phyloP scores from a whole-genome alignment of 2,329 filamentous ascomycete genomes.

The Pseudogymnoascus sp. region DNA sequence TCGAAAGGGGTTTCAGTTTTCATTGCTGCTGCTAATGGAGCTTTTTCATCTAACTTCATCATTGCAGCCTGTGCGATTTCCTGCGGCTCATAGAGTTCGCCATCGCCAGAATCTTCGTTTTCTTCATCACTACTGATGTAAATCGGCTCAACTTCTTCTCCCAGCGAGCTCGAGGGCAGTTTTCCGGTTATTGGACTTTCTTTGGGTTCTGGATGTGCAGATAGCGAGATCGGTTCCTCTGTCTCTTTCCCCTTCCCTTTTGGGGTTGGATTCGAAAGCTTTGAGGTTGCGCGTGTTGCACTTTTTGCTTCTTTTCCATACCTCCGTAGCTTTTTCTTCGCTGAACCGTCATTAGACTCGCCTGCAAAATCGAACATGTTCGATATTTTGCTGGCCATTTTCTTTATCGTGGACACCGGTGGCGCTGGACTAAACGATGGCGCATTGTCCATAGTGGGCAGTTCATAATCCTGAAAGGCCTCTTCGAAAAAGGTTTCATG shows the following conservation, averaged over 20 bases:
- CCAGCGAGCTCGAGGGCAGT: too few species aligned
- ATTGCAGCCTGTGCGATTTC: neutral
- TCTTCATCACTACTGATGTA: neutral
- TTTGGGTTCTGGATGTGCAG: neutral
- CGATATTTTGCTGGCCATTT: neutral
- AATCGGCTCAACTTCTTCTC: neutral
- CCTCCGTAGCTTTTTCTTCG: neutral
- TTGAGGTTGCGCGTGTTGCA: neutral
- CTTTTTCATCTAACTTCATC: neutral
- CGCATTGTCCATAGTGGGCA: neutral
- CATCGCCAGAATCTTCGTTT: neutral
- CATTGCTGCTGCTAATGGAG: neutral
- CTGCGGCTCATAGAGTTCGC: neutral
- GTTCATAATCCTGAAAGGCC: slow-evolving; percentile 3
- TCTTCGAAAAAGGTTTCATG: neutral
- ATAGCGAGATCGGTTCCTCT: too few species aligned
- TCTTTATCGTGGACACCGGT: neutral
- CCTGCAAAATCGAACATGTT: neutral
- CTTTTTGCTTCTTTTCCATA: neutral
- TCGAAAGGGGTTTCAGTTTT: neutral
- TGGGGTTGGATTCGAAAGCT: neutral
- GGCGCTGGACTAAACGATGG: neutral
- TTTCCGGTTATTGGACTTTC: neutral
- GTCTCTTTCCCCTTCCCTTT: neutral
- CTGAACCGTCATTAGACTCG: too few species aligned